Base-by-base conservation (phyloP, 1,139 yeast genomes). In the Taphrina populina region DNA sequence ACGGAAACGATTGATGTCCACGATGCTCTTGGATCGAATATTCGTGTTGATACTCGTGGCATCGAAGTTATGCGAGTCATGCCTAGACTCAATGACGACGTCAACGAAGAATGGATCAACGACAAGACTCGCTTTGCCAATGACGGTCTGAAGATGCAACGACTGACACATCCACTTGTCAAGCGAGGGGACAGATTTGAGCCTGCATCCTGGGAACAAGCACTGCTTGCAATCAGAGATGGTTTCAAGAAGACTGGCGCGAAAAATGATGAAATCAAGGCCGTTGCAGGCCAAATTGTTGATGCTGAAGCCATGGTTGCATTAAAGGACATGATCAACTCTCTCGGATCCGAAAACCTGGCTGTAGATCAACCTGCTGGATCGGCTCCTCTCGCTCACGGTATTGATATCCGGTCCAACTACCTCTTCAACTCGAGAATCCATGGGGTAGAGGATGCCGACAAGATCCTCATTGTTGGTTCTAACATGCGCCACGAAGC, bases 401-500 rank as follows among this genome's bases (percentile, higher is more conserved):
- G 88, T 57, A 76, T 81, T 58, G 94, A 86, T 67, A 69, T 86
- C 64, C 82, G 95, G 71, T 78, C 95, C 19, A 84, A 84, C 74
- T 87, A 84, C 69, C 73, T 83, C 55, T 86, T 87, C 77, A 86
- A 84, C 76, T 79, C 95, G 10, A 77, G 88, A 43, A 82, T 87
- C 62, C 82, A 79, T 60, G 95, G 95, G 54, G 77, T 87, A 63
- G 95, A 85, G 70, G 83, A 81, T 57, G 90, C 94, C 54, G 95
- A 86, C 68, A 85, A 80, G 65, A 83, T 86, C 61, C 75, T 86
- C 65, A 76, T 86, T 64, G 78, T 86, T 58, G 95, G 95, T 61
- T 82, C 95, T 53, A 87, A 87, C 74, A 95, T 95, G 64, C 80
- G 95, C 69, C 88, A 80, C 66, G 95, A 87, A 73, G 95, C 95